Evolutionary conservation across 2,329 filamentous ascomycete genomes (phyloP), one percentile per base, ranked within the genome.

Genomic region (Apiospora phragmitis): DNA sequence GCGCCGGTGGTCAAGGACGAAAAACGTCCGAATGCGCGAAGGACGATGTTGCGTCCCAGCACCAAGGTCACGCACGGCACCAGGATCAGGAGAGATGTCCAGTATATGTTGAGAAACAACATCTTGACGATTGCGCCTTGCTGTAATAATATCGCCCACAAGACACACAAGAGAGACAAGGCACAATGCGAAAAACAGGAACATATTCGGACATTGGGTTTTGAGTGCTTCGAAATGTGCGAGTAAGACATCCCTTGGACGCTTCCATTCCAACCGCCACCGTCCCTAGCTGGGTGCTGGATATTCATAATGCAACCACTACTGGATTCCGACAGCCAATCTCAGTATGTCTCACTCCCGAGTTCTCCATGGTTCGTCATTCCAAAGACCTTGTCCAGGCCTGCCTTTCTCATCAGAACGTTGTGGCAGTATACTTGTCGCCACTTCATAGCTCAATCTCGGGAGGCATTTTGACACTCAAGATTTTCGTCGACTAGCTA

Each of bases 21-120:
- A 3, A 68, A 43, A 14, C 49, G 68, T 12, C 47, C 29, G n/a
- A 73, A 71, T 7, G 70, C 42, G 32, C 70, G 70, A 1, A 73
- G 49, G 26, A 76, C 68, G 14, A 70, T 55, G 35, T 72, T 55
- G 59, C 73, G 68, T 7, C 76, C 75, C 18, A 70, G 70, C 16
- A 73, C 68, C 38, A 77, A 67, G 1, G 69, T 71, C 32, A 76
- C 74, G 42, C 75, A 18, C 4, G 73, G 73, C 45, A 71, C 47
- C n/a, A 77, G 73, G 68, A 76, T 70, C 5, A 76, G 47, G 7
- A 78, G 72, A 35, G 72, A 70, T 47, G 49, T 71, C 75, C 76
- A 77, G 68, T 78, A 79, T 51, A 79, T 75, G 65, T 73, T 71
- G 18, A 76, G 66, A 21, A 43, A 70, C 76, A 76, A 62, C 55